Evolutionary conservation across 225 moss, liverwort and hornwort genomes (phyloP).

Genomic region (Thuidium tamariscinum): DNA sequence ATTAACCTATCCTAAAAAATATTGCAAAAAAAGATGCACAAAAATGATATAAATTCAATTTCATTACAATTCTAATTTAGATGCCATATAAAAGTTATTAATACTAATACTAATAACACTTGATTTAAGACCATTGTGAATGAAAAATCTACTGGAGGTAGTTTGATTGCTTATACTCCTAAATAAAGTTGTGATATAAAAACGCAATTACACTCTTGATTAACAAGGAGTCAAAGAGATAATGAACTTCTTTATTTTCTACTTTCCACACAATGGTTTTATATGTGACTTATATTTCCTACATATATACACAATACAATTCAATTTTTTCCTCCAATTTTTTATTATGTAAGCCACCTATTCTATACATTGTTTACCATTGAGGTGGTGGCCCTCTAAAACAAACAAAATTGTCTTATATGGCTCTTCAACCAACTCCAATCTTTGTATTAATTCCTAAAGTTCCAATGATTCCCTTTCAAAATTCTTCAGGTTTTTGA

Average conservation of each 20-base stretch:
- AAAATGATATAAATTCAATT: not conserved
- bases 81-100: accelerated
- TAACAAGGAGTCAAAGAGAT: not conserved
- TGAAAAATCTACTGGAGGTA: not conserved
- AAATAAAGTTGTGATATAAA: not conserved
- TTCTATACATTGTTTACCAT: not conserved
- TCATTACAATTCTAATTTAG: not conserved
- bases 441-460: not conserved
- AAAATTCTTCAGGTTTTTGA: not conserved
- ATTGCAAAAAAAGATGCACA: not conserved
- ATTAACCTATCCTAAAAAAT: not conserved
- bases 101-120: not conserved
- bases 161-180: not conserved
- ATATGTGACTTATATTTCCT: not conserved
- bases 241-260: too few species aligned
- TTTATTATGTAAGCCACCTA: not conserved
- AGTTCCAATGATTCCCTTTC: accelerated
- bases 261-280: accelerated
- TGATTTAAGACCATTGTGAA: accelerated
- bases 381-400: accelerated
- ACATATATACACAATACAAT: too few species aligned
- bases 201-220: not conserved
- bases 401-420: not conserved
- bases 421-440: accelerated
- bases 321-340: not conserved